Evolutionary conservation across 345 rosid species (phyloP), one percentile per base, ranked within the genome.

Genomic region (Durio zibethinus): DNA sequence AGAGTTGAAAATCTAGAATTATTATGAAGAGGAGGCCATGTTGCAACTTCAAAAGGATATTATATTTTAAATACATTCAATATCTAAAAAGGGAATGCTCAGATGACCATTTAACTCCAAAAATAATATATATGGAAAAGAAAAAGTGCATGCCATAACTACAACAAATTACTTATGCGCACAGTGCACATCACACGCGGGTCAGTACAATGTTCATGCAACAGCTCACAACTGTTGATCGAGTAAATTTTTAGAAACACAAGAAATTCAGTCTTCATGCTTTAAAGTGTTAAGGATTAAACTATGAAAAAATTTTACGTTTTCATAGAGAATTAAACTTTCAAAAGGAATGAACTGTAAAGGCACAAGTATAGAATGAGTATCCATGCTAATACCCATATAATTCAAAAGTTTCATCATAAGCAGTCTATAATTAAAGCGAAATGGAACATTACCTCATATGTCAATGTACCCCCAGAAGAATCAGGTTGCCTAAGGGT

Each of bases 401-500:
- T n/a, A 29, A 47, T 52, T 50, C 10, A 1, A 59, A 67, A 52
- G 35, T 12, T 59, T 11, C 29, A 47, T 48, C 50, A 48, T 4
- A 45, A 47, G 38, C 31, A 2, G 27, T 72, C 45, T 4, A 38
- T 36, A 70, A 71, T 66, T 65, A 16, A 63, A 64, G 52, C 74
- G 20, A 47, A 50, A 57, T 25, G 76, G 48, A 61, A 40, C 43
- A 74, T 80, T 69, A 94, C 99, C 93, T 97, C 99, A 16, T 97
- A 97, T 15, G 99, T 97, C 84, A 97, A 86, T 80, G 99, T 97
- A 64, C 99, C 99, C 1, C 99, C 99, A 1, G 99, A 97, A 45
- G 98, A 91, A 89, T 97, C 97, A 18, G 98, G 95, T 75, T 92
- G 99, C n/a, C 97, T 94, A 83, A 97, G 95, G 0, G 98, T 97